A percentile compares a stretch with the other conserved stretches of the same genome.
Conservation (phyloP, 108 stramenopile species). For the Nannochloropsis salina region DNA sequence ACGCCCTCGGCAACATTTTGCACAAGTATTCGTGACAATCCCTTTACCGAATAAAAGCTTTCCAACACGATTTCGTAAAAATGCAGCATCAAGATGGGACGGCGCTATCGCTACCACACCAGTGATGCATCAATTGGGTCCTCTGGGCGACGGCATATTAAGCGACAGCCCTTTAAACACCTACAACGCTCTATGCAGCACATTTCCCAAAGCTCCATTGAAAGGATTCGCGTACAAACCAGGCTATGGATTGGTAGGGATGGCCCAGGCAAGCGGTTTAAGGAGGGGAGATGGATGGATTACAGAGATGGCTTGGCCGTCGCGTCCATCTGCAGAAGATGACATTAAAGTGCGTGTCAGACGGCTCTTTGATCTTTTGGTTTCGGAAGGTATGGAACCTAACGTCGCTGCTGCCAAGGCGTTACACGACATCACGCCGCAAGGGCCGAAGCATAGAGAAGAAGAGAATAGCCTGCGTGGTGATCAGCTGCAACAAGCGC, state of each 20-base stretch:
- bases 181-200: background rate
- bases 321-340: background rate
- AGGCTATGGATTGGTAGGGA: background rate
- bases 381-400: background rate
- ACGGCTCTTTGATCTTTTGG: background rate
- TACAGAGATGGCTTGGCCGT: background rate
- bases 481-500: too few species aligned
- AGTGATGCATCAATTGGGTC: background rate
- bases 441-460: too few species aligned
- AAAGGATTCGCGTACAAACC: background rate
- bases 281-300: background rate
- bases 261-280: background rate
- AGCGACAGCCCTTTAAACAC: background rate
- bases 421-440: background rate
- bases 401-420: background rate
- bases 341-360: background rate
- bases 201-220: background rate
- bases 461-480: background rate
- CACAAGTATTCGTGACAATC: background rate
- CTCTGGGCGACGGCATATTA: conserved; percentile 19
- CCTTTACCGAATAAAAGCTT: background rate
- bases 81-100: background rate
- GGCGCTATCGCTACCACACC: background rate
- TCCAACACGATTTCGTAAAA: background rate
- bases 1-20: too few species aligned